Percentiles rank a stretch among this genome's conserved stretches.
These are phyloP conservation scores for Neurospora cerealis DNA, from an alignment of 495 filamentous ascomycete genomes.

Conservation along the genomic window DNA sequence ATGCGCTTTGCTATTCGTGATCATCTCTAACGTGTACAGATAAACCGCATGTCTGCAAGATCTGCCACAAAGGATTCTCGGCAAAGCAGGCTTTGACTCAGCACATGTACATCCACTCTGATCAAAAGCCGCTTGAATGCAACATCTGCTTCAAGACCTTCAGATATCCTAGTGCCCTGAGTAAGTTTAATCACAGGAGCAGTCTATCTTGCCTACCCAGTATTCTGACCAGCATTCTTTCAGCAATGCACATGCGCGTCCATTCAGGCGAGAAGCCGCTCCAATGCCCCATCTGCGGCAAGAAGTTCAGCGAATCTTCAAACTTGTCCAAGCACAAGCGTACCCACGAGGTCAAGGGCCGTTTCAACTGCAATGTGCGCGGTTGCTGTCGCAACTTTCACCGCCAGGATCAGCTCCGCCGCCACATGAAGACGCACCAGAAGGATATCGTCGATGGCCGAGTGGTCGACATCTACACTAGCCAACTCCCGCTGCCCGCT, in stretches of 20 bases:
- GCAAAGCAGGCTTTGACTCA: slow-evolving; percentile 51
- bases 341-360: slow-evolving; percentile 40
- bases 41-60: slow-evolving; percentile 45
- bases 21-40: slow-evolving; percentile 23
- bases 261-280: slow-evolving; percentile 44
- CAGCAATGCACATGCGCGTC: slow-evolving; percentile 48
- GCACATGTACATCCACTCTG: slow-evolving; percentile 50
- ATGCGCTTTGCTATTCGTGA: not conserved
- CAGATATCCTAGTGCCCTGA: slow-evolving; percentile 44
- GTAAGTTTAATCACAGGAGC: slow-evolving; percentile 24
- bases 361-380: slow-evolving; percentile 33
- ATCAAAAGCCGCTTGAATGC: slow-evolving; percentile 50
- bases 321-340: slow-evolving; percentile 45
- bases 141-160: slow-evolving; percentile 44
- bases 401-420: slow-evolving; percentile 44
- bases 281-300: slow-evolving; percentile 36
- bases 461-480: not conserved
- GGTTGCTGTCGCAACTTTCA: slow-evolving; percentile 46
- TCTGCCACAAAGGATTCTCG: slow-evolving; percentile 46
- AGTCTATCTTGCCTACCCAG: not conserved
- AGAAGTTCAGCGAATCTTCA: slow-evolving; percentile 45
- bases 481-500: not conserved
- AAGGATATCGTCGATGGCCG: slow-evolving; percentile 11
- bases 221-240: not conserved
- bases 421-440: slow-evolving; percentile 31